These are phyloP conservation scores for Cryptomeria japonica DNA, from an alignment of 75 land plant species.

Conservation along the genomic window DNA sequence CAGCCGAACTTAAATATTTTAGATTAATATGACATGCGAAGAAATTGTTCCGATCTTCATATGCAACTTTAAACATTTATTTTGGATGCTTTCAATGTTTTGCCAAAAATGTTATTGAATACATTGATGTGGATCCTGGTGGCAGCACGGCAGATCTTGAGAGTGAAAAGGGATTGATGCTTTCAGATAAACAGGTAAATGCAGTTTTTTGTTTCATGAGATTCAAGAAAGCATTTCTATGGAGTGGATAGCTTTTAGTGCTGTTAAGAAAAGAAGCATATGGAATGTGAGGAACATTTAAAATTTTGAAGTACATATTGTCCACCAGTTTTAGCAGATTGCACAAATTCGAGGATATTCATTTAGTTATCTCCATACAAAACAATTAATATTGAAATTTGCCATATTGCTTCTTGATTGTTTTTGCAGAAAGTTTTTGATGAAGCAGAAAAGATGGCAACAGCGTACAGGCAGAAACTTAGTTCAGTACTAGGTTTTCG, in stretches of 20 bases:
- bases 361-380: neutral
- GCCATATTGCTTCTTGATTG: conserved; percentile 1
- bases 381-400: neutral
- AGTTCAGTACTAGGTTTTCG: conserved; percentile 16
- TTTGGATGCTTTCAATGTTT: neutral
- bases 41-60: neutral
- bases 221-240: neutral
- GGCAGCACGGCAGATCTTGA: conserved; percentile 5
- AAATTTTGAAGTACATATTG: neutral
- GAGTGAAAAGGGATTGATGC: conserved; percentile 8
- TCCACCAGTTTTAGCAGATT: neutral
- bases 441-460: conserved; percentile 78
- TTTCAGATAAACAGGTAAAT: conserved; percentile 1
- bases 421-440: conserved; percentile 65
- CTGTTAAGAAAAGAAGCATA: neutral
- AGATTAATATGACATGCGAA: neutral
- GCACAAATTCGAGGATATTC: neutral
- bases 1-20: neutral
- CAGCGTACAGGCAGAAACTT: conserved; percentile 48
- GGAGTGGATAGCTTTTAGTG: neutral
- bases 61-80: neutral
- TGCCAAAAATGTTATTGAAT: neutral
- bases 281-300: neutral
- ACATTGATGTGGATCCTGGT: neutral
- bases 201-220: neutral